Evolutionary conservation across 768 basidiomycete genomes (phyloP).

Genomic region (Guyanaporus albipodus): DNA sequence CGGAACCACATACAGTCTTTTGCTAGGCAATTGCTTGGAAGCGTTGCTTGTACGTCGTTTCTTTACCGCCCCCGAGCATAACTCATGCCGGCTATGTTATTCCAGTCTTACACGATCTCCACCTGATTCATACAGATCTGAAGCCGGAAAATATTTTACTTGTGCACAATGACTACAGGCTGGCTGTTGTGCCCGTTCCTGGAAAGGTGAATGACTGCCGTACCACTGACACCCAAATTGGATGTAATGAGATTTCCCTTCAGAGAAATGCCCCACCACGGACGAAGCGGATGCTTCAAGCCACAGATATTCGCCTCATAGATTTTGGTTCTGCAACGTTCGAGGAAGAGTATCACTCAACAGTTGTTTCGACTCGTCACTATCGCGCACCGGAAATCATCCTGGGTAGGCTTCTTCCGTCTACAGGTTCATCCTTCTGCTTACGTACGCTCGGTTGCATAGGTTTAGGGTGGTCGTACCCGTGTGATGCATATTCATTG

Average conservation of each 20-base stretch:
- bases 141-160: conserved; percentile 99
- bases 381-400: conserved; percentile 99
- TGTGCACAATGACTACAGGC: conserved; percentile 75
- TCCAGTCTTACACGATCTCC: conserved; percentile 84
- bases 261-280: conserved; percentile 66
- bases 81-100: conserved; percentile 6
- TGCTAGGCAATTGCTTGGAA: conserved; percentile 84
- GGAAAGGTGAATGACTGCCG: conserved; percentile 51
- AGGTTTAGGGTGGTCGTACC: conserved; percentile 98
- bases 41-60: conserved; percentile 80
- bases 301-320: conserved; percentile 91
- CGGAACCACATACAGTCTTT: conserved; percentile 96
- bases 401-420: conserved; percentile 58
- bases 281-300: conserved; percentile 73
- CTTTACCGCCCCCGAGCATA: not conserved
- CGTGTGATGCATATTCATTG: conserved; percentile 97
- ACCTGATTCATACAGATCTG: conserved; percentile 94
- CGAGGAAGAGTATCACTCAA: conserved; percentile 96
- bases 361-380: conserved; percentile 95
- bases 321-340: conserved; percentile 99
- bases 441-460: conserved; percentile 7
- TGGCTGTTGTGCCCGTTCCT: conserved; percentile 53
- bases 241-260: conserved; percentile 12
- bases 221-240: not conserved
- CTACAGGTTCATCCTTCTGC: conserved; percentile 12